These are phyloP conservation scores for Agaricus blazei DNA, from an alignment of 768 basidiomycete genomes.

Conservation along the genomic window DNA sequence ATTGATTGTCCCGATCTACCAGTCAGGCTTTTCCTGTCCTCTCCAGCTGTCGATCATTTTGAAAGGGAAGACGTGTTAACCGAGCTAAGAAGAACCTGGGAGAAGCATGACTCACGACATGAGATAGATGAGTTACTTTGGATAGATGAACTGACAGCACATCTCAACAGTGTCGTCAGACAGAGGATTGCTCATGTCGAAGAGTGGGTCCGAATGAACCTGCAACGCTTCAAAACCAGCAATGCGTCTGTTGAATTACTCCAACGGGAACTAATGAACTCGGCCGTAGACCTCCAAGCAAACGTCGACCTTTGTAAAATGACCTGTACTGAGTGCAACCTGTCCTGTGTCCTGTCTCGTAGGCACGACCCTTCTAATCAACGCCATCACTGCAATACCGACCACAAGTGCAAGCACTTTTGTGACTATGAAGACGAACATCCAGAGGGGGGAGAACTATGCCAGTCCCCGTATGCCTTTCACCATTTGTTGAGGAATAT, in stretches of 20 bases:
- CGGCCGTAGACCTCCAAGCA: conserved; percentile 39
- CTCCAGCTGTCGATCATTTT: conserved; percentile 10
- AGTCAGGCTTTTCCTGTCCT: conserved; percentile 27
- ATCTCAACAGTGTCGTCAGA: conserved; percentile 35
- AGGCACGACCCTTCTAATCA: conserved; percentile 33
- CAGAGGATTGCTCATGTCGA: conserved; percentile 41
- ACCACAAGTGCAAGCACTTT: conserved; percentile 37
- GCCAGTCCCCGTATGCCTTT: conserved; percentile 39
- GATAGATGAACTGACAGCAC: conserved; percentile 28
- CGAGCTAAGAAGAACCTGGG: conserved; percentile 24
- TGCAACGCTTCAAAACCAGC: conserved; percentile 38
- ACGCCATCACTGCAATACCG: conserved; percentile 45
- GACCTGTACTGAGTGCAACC: conserved; percentile 42
- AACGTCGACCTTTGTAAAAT: conserved; percentile 45
- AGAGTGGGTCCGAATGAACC: conserved; percentile 47
- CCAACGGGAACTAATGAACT: conserved; percentile 35
- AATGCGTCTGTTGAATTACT: conserved; percentile 42
- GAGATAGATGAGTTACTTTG: conserved; percentile 35
- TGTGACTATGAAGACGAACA: conserved; percentile 41
- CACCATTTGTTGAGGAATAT: background rate
- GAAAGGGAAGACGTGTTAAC: conserved; percentile 20
- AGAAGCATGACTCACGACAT: conserved; percentile 24
- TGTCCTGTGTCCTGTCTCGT: conserved; percentile 41
- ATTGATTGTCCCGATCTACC: conserved; percentile 34
- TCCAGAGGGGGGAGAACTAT: conserved; percentile 24